These are phyloP conservation scores for Fonsecaea erecta DNA, from an alignment of 2,329 filamentous ascomycete species.

Conservation along the genomic window DNA sequence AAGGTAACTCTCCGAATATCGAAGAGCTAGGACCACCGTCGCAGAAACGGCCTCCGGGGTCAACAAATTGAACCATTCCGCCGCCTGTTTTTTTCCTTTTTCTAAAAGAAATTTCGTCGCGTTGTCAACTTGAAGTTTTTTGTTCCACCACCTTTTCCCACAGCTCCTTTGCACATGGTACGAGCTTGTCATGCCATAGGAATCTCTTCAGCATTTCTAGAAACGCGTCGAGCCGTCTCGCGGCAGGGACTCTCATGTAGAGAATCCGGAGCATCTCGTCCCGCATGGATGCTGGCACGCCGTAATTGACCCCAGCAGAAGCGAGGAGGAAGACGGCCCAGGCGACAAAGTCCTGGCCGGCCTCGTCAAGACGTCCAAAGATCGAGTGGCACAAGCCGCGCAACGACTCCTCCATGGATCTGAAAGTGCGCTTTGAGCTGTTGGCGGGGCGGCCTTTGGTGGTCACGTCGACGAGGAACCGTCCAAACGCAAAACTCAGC, in stretches of 20 bases:
- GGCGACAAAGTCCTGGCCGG: slow-evolving; percentile 5
- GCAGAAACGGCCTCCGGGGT: background rate
- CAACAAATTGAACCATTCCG: background rate
- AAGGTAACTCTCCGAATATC: background rate
- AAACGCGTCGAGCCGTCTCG: background rate
- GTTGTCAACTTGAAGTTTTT: background rate
- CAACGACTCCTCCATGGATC: slow-evolving; percentile 1
- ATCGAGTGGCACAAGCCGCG: background rate
- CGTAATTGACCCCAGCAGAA: background rate
- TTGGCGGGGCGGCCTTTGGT: background rate
- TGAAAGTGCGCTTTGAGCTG: background rate
- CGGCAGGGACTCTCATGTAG: background rate
- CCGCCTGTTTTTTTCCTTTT: background rate
- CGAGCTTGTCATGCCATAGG: slow-evolving; percentile 12
- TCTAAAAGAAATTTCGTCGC: too few species aligned
- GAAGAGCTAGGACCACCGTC: background rate
- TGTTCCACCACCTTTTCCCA: slow-evolving; percentile 5
- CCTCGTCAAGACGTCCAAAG: background rate
- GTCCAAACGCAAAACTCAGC: slow-evolving; percentile 8
- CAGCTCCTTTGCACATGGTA: background rate
- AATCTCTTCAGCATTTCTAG: slow-evolving; percentile 1
- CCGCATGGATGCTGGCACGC: background rate
- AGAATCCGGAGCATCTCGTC: background rate
- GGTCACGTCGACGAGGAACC: slow-evolving; percentile 2
- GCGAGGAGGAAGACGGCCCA: slow-evolving; percentile 14